Percentiles rank a stretch among this genome's conserved stretches.
Conservation (phyloP, 306 rosid genomes). For the Pachyrhizus erosus region DNA sequence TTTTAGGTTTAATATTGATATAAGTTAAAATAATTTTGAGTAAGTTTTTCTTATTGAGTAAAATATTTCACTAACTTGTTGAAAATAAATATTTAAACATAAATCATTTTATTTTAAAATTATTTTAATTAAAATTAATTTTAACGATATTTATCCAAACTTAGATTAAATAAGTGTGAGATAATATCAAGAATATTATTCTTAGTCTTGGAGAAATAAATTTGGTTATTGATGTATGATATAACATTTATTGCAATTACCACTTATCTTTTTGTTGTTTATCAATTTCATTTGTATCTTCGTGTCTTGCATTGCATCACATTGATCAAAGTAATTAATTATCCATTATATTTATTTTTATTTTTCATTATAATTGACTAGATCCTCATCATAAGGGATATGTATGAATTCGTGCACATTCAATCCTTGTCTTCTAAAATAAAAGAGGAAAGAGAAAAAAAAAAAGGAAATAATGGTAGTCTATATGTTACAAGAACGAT, state of each 20-base stretch:
- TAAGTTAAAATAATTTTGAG: not conserved
- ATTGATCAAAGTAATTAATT: not conserved
- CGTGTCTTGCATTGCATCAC: not conserved
- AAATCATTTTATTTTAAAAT: not conserved
- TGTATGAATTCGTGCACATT: not conserved
- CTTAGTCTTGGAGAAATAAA: not conserved
- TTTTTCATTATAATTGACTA: not conserved
- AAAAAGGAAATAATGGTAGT: too few relatives aligned
- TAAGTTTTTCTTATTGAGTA: not conserved
- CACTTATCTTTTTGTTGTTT: not conserved
- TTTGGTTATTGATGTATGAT: not conserved
- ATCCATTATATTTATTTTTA: not conserved
- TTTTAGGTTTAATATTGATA: not conserved
- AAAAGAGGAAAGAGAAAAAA: too few relatives aligned
- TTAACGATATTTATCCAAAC: not conserved
- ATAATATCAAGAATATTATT: not conserved
- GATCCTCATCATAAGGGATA: not conserved
- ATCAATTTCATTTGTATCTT: not conserved
- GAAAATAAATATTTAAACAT: not conserved
- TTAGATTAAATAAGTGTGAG: not conserved
- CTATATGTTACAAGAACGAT: too few relatives aligned
- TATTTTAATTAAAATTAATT: not conserved
- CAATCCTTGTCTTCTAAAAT: too few relatives aligned
- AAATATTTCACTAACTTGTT: not conserved
- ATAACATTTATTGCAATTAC: not conserved